These are phyloP conservation scores for Wallacemonas sp. DNA, from an alignment of 208 protist genomes.

Conservation along the genomic window DNA sequence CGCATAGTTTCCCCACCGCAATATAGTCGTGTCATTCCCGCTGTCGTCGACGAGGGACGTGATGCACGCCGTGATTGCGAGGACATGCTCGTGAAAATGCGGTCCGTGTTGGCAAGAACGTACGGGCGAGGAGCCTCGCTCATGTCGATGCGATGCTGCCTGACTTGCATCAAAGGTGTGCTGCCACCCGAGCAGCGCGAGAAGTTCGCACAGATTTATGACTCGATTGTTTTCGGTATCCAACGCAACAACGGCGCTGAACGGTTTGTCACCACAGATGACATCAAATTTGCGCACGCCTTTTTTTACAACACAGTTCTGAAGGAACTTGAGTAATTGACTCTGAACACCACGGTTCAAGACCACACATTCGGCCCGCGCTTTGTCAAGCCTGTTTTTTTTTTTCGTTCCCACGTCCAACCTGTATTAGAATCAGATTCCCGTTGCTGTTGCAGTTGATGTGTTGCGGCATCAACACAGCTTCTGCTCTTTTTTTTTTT, in stretches of 20 bases:
- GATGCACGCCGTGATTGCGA: constrained; percentile 72
- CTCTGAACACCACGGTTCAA: neutral
- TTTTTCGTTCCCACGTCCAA: constrained; percentile 10
- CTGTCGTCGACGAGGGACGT: constrained; percentile 63
- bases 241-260: constrained; percentile 61
- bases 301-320: constrained; percentile 88
- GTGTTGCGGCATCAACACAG: neutral
- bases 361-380: no score
- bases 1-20: constrained; percentile 63
- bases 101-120: constrained; percentile 44
- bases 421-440: neutral
- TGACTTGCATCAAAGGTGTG: constrained; percentile 75
- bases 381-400: no score
- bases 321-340: constrained; percentile 67
- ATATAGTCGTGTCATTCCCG: constrained; percentile 57
- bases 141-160: constrained; percentile 89
- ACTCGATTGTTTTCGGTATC: constrained; percentile 72
- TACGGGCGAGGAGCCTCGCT: constrained; percentile 61
- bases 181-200: constrained; percentile 56
- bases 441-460: constrained; percentile 5
- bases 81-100: constrained; percentile 75
- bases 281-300: constrained; percentile 88
- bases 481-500: constrained; percentile 14
- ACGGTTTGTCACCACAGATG: constrained; percentile 62
- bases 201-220: constrained; percentile 80